Base-by-base conservation (phyloP, 192 early-diverging fungal genomes). In the Chytriomyces sp. region DNA sequence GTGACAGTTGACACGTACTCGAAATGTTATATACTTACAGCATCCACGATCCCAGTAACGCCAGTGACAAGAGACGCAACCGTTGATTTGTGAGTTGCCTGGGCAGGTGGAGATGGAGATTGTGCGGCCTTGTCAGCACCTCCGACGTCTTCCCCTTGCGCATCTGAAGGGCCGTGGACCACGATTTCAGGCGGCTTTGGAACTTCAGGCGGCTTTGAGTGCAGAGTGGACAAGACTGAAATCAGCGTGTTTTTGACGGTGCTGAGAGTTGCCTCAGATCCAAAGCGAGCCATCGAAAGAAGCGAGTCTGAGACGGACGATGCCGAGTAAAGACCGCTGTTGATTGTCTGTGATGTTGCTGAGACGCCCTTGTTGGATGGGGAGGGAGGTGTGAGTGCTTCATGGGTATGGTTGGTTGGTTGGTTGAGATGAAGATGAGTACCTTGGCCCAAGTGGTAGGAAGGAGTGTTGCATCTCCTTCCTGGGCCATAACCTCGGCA, bases 371-470 rank as follows among this genome's bases (percentile, higher is more conserved):
- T 11, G 67, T 57, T 57, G 13, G 53, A 20, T 57, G 53, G 53
- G 20, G 20, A 57, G 20, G 53, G 53, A 0, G 53, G 20, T 18
- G 53, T 11, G 20, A 20, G 20, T 20, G 3, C 13, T 20, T 11
- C 2, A 68, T 24, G 46, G 67, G 13, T 5, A 9, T 16, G 13
- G 9, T 16, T 18, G 18, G 13, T n/a, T 47, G 18, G 18, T 20
- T 11, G 13, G 26, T 20, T 48, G 13, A 16, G 67, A 13, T 2
- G 26, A 64, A 13, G 16, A 16, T 3, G 23, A 6, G 9, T 45
- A 60, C 69, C 69, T 57, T 71, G 7, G 69, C 69, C 69, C 69
- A 71, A 16, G 47, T 7, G 16, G 50, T 23, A 10, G 69, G 69
- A 5, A 71, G 69, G 9, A 71, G 69, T 26, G 69, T 13, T 50